Base-by-base conservation (phyloP, 345 rosid genomes). In the Eucalyptus dawsonii region DNA sequence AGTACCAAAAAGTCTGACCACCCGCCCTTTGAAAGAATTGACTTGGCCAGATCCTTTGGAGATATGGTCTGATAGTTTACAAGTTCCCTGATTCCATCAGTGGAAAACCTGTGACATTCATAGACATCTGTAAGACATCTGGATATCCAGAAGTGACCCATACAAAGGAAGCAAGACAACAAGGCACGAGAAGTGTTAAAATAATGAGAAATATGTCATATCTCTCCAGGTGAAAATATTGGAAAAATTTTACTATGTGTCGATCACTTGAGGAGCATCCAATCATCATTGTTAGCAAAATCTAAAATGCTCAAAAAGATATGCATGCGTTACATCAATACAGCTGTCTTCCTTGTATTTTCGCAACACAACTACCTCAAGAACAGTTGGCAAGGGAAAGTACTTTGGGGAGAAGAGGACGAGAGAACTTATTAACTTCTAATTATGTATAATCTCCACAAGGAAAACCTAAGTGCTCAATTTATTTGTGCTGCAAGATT, bases 1-100 rank as follows among this genome's bases (percentile, higher is more conserved):
- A n/a, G 65, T 91, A 97, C 99, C 97, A 98, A 93, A 67, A 96
- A 91, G 90, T 96, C 93, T 45, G 98, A 95, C 99, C 97, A 98
- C 88, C 97, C 96, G 83, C 96, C 97, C 89, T 93, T 92, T 80
- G 92, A 92, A 72, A 97, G 92, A 92, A 98, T 93, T 86, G 96
- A 93, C 88, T 88, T 91, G 54, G 96, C 99, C 37, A 98, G 96
- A 92, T 95, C 95, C 93, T 91, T 93, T 6, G 97, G 94, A 72
- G 99, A 95, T 42, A 95, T 88, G 87, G 94, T 94, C 92, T 94
- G 97, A 90, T 97, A 98, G 91, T 94, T 95, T 29, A 98, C 95
- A 56, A 89, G 92, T 86, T 92, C 94, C 67, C 91, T 88, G 83
- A 91, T 45, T 89, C 90, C 94, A 45, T 87, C 89, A 89, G 91